Conservation (phyloP, 2,329 filamentous ascomycete genomes). For the Monosporascus sp. region DNA sequence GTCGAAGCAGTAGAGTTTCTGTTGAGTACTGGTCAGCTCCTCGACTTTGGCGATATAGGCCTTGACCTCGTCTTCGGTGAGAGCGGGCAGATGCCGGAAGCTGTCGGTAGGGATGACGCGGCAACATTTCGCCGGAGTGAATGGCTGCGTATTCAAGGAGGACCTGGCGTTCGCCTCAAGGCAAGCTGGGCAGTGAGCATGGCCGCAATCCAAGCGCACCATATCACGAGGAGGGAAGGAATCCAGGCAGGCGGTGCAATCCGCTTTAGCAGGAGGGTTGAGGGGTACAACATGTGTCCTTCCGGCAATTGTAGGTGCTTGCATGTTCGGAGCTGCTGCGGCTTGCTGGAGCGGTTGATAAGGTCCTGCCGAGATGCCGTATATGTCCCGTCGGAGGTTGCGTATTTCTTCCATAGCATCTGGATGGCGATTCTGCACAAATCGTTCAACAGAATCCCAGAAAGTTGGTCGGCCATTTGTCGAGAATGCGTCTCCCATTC, state of each 20-base stretch:
- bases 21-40: slow-evolving; percentile 6
- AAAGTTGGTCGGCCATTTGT: no score
- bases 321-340: no score
- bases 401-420: no score
- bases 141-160: slow-evolving; percentile 9
- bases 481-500: no score
- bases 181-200: slow-evolving; percentile 10
- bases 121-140: slow-evolving; percentile 14
- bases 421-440: no score
- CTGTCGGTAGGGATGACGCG: slow-evolving; percentile 1
- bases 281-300: neutral
- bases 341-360: no score
- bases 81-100: neutral
- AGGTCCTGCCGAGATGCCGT: no score
- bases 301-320: no score
- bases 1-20: slow-evolving; percentile 12
- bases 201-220: neutral
- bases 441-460: no score
- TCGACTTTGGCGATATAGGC: slow-evolving; percentile 9
- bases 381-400: no score
- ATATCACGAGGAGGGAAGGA: neutral
- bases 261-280: neutral
- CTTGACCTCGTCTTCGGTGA: slow-evolving; percentile 4
- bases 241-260: slow-evolving; percentile 6
- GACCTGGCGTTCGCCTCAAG: neutral